Percentiles rank a stretch among this genome's conserved stretches.
These are phyloP conservation scores for Chlorella ohadii DNA, from an alignment of 139 green algal genomes.

Conservation along the genomic window DNA sequence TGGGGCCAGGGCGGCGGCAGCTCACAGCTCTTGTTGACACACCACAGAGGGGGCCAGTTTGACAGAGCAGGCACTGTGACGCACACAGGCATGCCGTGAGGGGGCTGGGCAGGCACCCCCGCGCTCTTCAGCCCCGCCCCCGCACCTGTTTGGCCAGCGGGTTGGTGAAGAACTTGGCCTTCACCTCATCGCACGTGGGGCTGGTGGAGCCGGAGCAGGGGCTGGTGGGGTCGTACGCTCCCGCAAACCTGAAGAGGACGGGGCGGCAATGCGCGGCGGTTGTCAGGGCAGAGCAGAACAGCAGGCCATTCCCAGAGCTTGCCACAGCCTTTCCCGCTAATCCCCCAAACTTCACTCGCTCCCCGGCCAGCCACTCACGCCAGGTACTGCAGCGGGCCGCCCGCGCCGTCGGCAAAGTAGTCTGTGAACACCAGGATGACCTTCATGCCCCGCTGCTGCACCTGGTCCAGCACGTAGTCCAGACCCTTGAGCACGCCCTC, in stretches of 20 bases:
- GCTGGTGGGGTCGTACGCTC: neutral
- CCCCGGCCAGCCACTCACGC: neutral
- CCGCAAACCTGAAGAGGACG: conserved; percentile 12
- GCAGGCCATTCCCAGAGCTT: neutral
- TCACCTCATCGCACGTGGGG: neutral
- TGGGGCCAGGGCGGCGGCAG: too few species aligned
- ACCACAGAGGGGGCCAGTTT: too few species aligned
- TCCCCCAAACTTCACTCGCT: too few species aligned
- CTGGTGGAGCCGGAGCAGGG: neutral
- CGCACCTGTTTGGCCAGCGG: neutral
- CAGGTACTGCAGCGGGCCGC: conserved; percentile 32
- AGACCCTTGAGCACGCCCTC: conserved; percentile 32
- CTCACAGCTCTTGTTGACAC: too few species aligned
- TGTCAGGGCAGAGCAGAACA: neutral
- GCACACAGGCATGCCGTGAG: too few species aligned
- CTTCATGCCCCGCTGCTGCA: conserved; percentile 41
- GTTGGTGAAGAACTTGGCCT: conserved; percentile 29
- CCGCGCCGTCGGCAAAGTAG: conserved; percentile 25
- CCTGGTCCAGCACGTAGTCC: conserved; percentile 50
- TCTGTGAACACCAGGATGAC: conserved; percentile 41
- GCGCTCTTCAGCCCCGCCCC: neutral
- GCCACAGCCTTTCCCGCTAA: too few species aligned
- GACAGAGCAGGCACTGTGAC: too few species aligned
- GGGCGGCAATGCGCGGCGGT: too few species aligned
- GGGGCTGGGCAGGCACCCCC: too few species aligned